Base-by-base conservation (phyloP, 1,139 yeast species). In the Kluyveromyces marxianus region DNA sequence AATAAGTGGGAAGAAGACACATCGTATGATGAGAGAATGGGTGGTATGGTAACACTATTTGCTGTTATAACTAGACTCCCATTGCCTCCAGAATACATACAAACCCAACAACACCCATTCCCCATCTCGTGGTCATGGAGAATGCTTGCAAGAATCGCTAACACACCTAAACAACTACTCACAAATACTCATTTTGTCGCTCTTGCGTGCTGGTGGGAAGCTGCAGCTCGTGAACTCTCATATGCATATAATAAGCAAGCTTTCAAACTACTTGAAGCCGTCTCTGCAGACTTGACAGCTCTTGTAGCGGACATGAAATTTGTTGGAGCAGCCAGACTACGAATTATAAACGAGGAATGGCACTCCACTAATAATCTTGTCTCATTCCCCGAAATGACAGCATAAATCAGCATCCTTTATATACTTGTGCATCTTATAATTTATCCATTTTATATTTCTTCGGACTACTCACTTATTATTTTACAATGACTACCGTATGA, bases 121-220 rank as follows among this genome's bases (percentile, higher is more conserved):
- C 79, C 84, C 3, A 59, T 78, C 5, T 56, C 71, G 0, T 62
- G 73, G 42, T 66, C 75, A 6, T 92, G 98, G 98, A 69, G 60
- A 31, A 76, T 86, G 61, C 56, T 84, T 30, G 83, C 96, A 0
- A 71, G 97, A 41, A 66, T 79, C 48, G 69, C 83, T 37, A 90
- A 92, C 62, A 70, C 76, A 1, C 73, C 77, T 2, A 35, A 58
- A 4, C 65, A 66, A 0, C 60, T 76, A 7, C 60, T 88, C 10
- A 70, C 78, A 0, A 83, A 88, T 53, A 76, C 84, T 0, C 95
- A 89, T 60, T 90, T 75, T 60, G 72, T 81, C 0, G 76, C 85
- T 1, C 74, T 82, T 5, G 81, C 89, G 2, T 77, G 85, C 37
- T 90, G 97, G 96, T 88, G 97, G 96, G 98, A 94, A 53, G 80